phyloP scores from a whole-genome alignment of 768 basidiomycete genomes.

The Trametes sanguinea region DNA sequence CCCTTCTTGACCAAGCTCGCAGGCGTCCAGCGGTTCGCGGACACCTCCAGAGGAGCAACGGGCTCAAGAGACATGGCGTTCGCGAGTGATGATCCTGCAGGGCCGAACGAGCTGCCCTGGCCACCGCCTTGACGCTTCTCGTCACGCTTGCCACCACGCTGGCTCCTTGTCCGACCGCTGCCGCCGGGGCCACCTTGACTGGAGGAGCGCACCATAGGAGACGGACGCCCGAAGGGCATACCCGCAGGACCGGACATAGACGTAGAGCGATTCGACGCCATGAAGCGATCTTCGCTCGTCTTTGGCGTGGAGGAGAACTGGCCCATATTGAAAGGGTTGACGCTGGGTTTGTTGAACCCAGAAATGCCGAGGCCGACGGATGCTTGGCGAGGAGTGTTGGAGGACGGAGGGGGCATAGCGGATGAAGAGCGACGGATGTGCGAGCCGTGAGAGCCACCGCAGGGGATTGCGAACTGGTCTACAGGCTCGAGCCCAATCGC shows the following conservation, averaged over 20 bases:
- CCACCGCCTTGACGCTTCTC: conserved; percentile 48
- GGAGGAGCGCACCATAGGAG: conserved; percentile 63
- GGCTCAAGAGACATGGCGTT: conserved; percentile 50
- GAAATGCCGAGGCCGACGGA: conserved; percentile 52
- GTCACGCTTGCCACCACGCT: conserved; percentile 80
- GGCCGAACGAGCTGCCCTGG: conserved; percentile 20
- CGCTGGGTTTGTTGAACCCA: conserved; percentile 36
- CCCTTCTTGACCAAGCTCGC: conserved; percentile 44
- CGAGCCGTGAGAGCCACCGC: conserved; percentile 57
- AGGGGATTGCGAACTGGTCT: conserved; percentile 57
- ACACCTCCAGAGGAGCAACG: conserved; percentile 72
- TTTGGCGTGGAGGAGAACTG: conserved; percentile 59
- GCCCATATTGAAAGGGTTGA: conserved; percentile 58
- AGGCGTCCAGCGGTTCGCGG: conserved; percentile 85
- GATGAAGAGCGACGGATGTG: conserved; percentile 48
- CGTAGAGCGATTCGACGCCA: conserved; percentile 53
- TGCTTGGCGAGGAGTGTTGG: conserved; percentile 44
- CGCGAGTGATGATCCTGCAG: conserved; percentile 29
- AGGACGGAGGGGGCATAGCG: conserved; percentile 41
- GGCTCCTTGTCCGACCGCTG: conserved; percentile 70
- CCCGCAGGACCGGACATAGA: conserved; percentile 52
- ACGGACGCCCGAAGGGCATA: conserved; percentile 50
- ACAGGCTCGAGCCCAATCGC: conserved; percentile 87
- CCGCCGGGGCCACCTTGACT: conserved; percentile 52
- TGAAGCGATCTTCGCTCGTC: conserved; percentile 73